phyloP scores from a whole-genome alignment of 2,329 filamentous ascomycete species.

The Colletotrichum acutatum region DNA sequence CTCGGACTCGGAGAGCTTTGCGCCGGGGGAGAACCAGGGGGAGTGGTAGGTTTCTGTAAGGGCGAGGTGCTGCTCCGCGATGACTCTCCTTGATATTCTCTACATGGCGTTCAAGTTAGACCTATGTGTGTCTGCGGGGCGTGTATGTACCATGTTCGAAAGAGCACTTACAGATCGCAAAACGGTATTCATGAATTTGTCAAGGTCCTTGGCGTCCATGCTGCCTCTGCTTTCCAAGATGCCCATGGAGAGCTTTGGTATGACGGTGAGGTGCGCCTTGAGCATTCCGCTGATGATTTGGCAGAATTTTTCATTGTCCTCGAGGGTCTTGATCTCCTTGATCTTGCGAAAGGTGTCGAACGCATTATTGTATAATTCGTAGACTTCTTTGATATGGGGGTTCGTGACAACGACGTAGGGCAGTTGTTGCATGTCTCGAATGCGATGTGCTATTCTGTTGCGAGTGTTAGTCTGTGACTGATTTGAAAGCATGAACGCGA shows the following conservation, averaged over 20 bases:
- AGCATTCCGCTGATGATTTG: conserved; percentile 82
- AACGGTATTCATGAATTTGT: conserved; percentile 95
- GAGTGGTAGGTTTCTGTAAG: conserved; percentile 94
- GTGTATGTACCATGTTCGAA: not conserved
- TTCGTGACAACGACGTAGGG: conserved; percentile 98
- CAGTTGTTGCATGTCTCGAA: conserved; percentile 96
- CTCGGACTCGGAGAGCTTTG: conserved; percentile 77
- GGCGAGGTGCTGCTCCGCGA: conserved; percentile 96
- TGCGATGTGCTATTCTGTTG: conserved; percentile 84
- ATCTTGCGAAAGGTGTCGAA: conserved; percentile 91
- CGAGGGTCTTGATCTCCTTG: conserved; percentile 83
- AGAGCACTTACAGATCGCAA: conserved; percentile 78
- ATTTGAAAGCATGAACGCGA: not conserved
- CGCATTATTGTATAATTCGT: conserved; percentile 96
- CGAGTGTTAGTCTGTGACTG: conserved; percentile 6
- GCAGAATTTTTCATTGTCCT: conserved; percentile 92
- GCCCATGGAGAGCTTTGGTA: conserved; percentile 93
- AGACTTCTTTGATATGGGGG: conserved; percentile 90
- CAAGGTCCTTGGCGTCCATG: conserved; percentile 83
- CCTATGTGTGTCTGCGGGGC: not conserved
- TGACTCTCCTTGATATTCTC: conserved; percentile 95
- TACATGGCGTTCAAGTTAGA: conserved; percentile 48
- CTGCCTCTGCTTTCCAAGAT: conserved; percentile 89
- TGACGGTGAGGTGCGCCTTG: conserved; percentile 89
- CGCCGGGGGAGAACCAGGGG: conserved; percentile 87